A percentile compares a stretch with the other conserved stretches of the same genome.
These are phyloP conservation scores for Alternaria sp. DNA, from an alignment of 2,329 filamentous ascomycete species.

Conservation along the genomic window DNA sequence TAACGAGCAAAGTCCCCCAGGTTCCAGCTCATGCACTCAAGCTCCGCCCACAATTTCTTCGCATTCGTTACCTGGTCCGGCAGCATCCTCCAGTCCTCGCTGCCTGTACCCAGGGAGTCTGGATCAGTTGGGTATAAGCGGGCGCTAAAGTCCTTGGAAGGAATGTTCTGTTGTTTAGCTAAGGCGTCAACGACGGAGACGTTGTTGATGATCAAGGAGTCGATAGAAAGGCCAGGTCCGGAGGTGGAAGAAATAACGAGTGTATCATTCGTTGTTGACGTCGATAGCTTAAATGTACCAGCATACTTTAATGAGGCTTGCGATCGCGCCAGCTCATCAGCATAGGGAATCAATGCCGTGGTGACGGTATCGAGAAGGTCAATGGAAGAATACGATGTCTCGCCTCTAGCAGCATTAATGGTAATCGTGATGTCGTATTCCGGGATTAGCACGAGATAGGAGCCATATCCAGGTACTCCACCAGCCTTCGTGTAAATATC, in stretches of 20 bases:
- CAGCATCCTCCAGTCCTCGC: slow-evolving; percentile 32
- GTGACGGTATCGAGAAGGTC: slow-evolving; percentile 26
- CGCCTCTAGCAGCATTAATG: slow-evolving; percentile 33
- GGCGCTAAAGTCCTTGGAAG: slow-evolving; percentile 24
- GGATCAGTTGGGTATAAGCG: slow-evolving; percentile 35
- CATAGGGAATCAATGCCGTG: slow-evolving; percentile 30
- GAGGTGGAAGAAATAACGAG: slow-evolving; percentile 6
- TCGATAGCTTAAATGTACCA: slow-evolving; percentile 29
- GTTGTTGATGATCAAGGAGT: slow-evolving; percentile 27
- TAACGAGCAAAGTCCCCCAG: slow-evolving; percentile 31
- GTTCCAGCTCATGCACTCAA: slow-evolving; percentile 36
- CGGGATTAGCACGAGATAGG: slow-evolving; percentile 31
- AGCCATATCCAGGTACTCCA: slow-evolving; percentile 35
- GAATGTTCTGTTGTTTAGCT: slow-evolving; percentile 18
- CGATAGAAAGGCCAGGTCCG: slow-evolving; percentile 35
- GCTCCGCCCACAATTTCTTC: slow-evolving; percentile 27
- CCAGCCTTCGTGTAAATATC: slow-evolving; percentile 40
- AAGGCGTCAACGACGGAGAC: slow-evolving; percentile 26
- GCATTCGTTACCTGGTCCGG: slow-evolving; percentile 21
- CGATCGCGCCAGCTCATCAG: slow-evolving; percentile 29
- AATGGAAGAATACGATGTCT: slow-evolving; percentile 19
- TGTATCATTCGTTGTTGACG: slow-evolving; percentile 24
- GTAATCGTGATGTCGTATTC: slow-evolving; percentile 38
- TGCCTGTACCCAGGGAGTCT: slow-evolving; percentile 24
- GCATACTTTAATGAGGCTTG: slow-evolving; percentile 33